Evolutionary conservation across 768 basidiomycete species (phyloP).

Genomic region (Hygrophorus russula): DNA sequence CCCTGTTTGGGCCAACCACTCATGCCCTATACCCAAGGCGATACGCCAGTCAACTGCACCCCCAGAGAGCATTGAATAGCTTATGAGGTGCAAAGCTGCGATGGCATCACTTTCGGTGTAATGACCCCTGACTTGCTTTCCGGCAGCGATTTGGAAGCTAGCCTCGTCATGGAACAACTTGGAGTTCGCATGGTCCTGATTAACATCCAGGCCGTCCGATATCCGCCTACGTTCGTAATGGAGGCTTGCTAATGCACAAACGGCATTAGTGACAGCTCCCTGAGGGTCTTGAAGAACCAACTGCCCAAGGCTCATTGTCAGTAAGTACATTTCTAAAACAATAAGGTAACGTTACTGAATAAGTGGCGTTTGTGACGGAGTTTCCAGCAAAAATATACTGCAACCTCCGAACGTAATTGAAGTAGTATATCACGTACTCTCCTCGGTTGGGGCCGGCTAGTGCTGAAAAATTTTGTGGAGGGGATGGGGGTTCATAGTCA

Average conservation of each 20-base stretch:
- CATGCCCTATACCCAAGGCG: slow-evolving; percentile 58
- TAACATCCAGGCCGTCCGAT: slow-evolving; percentile 46
- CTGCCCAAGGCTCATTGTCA: slow-evolving; percentile 16
- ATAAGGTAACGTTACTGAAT: slow-evolving; percentile 36
- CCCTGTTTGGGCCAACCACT: slow-evolving; percentile 65
- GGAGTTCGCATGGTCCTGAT: slow-evolving; percentile 45
- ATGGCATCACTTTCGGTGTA: slow-evolving; percentile 63
- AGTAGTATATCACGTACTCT: slow-evolving; percentile 64
- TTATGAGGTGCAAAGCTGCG: slow-evolving; percentile 69
- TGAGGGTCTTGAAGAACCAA: slow-evolving; percentile 54
- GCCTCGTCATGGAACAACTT: slow-evolving; percentile 61
- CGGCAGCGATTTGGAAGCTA: slow-evolving; percentile 44
- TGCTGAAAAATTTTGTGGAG: not conserved
- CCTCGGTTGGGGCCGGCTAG: slow-evolving; percentile 34
- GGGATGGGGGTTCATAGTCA: not conserved
- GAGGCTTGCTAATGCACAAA: slow-evolving; percentile 66
- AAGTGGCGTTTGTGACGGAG: slow-evolving; percentile 50
- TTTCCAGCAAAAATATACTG: slow-evolving; percentile 59
- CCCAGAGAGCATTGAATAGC: slow-evolving; percentile 61
- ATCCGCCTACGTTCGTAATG: slow-evolving; percentile 55
- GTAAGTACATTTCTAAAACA: not conserved
- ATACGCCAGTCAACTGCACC: slow-evolving; percentile 59
- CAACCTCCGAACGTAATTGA: slow-evolving; percentile 55
- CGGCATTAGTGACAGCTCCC: slow-evolving; percentile 60
- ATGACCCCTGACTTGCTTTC: slow-evolving; percentile 39